phyloP scores from a whole-genome alignment of 345 rosid species.

The Nephelium lappaceum region DNA sequence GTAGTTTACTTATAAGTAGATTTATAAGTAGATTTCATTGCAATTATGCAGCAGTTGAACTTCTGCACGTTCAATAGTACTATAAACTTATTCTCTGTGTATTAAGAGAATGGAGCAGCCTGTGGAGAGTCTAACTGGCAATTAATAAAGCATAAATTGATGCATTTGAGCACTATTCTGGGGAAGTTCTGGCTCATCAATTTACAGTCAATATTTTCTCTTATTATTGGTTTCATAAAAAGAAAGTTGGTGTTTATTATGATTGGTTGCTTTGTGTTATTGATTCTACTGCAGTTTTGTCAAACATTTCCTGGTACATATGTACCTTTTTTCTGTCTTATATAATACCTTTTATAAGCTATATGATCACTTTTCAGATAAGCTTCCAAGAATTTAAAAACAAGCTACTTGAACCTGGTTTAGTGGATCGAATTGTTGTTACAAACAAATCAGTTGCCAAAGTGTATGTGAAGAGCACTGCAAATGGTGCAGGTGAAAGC shows the following conservation, averaged over 20 bases:
- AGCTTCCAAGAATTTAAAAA: conserved; percentile 66
- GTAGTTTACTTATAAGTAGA: background rate
- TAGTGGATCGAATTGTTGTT: conserved; percentile 51
- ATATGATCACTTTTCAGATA: conserved; percentile 35
- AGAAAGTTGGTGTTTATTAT: background rate
- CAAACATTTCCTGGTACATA: background rate
- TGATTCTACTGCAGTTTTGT: background rate
- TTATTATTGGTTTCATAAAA: background rate
- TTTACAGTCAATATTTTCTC: background rate
- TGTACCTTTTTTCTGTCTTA: background rate
- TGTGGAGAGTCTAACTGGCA: background rate
- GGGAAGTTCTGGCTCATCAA: background rate
- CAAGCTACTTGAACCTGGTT: conserved; percentile 55
- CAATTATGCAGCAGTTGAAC: background rate
- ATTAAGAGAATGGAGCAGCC: background rate
- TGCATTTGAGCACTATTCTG: background rate
- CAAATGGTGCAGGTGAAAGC: conserved; percentile 21
- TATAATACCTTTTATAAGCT: conserved; percentile 9
- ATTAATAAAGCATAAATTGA: background rate
- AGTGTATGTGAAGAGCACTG: conserved; percentile 38
- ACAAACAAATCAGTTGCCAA: conserved; percentile 58
- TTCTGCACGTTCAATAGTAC: background rate
- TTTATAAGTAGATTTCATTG: background rate
- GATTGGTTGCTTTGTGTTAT: background rate
- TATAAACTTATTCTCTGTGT: background rate